Evolutionary conservation across 345 rosid species (phyloP), one percentile per base, ranked within the genome.

Genomic region (Raphanus sativus): DNA sequence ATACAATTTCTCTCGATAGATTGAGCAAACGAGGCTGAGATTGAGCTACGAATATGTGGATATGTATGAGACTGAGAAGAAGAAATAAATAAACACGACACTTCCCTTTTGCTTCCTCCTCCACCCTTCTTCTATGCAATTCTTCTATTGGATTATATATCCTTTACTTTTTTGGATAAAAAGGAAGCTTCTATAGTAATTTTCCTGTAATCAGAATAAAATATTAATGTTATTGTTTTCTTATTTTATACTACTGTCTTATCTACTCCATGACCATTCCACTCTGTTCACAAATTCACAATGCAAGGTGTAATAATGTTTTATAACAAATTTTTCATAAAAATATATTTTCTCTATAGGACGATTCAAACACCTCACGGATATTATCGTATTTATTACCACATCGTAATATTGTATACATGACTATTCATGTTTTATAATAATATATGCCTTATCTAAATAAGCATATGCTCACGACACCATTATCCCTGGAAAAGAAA

Each of bases 51-150:
- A 45, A 11, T 58, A 5, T 21, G 52, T 42, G 17, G 48, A 40
- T 70, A 38, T 21, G 24, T 17, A 45, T 13, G 64, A 73, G 71
- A 65, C 1, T 11, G 52, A 45, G 52, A 5, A 45, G 52, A 13
- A 45, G 61, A 56, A 55, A 30, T 34, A 8, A 75, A 61, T 15
- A 8, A 61, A 75, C 54, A 75, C 73, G 79, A 36, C 36, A 75
- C 79, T 67, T 3, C 28, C 52, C 50, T 15, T 17, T 75, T 75
- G 62, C 73, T 75, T 29, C 61, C 24, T 40, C 48, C 13, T 40
- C 10, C 48, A 10, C 40, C 21, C 11, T 59, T 45, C 52, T 45
- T 45, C 52, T 45, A 11, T 12, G 52, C 52, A 45, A 45, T 45
- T 45, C 15, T 45, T 45, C 52, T 0, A 16, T 67, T 75, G 48